Evolutionary conservation across 192 early-diverging fungal species (phyloP).

Genomic region (Entomortierella lignicola): DNA sequence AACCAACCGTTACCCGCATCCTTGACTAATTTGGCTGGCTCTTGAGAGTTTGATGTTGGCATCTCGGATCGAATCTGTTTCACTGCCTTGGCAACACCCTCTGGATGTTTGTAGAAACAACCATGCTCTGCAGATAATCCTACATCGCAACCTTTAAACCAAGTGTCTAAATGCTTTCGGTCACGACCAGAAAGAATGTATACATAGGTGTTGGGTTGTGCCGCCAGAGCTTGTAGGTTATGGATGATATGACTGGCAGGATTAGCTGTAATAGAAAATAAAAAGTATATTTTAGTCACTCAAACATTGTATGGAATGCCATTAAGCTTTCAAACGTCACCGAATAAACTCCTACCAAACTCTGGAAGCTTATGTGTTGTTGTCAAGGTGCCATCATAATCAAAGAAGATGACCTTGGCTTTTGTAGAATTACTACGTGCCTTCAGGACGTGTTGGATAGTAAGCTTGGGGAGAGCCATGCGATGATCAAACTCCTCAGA

Average conservation of each 20-base stretch:
- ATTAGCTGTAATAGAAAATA: slow-evolving; percentile 61
- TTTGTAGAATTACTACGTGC: slow-evolving; percentile 67
- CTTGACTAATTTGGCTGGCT: slow-evolving; percentile 64
- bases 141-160: slow-evolving; percentile 90
- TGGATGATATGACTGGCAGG: slow-evolving; percentile 81
- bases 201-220: slow-evolving; percentile 88
- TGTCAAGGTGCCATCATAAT: slow-evolving; percentile 98
- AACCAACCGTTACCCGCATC: slow-evolving; percentile 83
- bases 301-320: too few species aligned
- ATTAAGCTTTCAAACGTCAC: background rate
- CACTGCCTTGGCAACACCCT: slow-evolving; percentile 65
- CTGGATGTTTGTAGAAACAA: slow-evolving; percentile 96
- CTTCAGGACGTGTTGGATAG: slow-evolving; percentile 60
- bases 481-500: slow-evolving; percentile 71
- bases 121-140: slow-evolving; percentile 98
- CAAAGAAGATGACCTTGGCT: slow-evolving; percentile 88
- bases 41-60: slow-evolving; percentile 53
- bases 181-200: slow-evolving; percentile 97
- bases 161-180: slow-evolving; percentile 87
- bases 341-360: slow-evolving; percentile 62
- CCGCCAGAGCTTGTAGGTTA: slow-evolving; percentile 74
- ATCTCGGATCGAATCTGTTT: slow-evolving; percentile 55
- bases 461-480: slow-evolving; percentile 71
- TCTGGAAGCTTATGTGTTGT: slow-evolving; percentile 89
- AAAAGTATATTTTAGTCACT: background rate